Conservation (phyloP, 768 basidiomycete genomes). For the Russula emetica region DNA sequence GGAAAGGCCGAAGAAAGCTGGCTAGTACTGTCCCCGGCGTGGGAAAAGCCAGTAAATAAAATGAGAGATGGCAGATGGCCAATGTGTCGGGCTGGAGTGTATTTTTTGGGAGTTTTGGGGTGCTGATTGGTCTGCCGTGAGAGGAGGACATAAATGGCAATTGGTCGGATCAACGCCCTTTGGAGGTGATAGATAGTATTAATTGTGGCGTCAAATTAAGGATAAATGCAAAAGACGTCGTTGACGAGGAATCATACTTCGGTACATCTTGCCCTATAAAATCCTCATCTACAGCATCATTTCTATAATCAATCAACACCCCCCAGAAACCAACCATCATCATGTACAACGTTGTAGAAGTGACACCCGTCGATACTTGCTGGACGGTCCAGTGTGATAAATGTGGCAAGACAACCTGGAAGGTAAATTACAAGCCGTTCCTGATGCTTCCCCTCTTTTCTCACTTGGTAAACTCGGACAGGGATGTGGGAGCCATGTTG, state of each 20-base stretch:
- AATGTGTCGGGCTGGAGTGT: background rate
- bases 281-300: too few species aligned
- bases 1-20: background rate
- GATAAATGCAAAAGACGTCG: background rate
- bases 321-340: background rate
- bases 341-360: slow-evolving; percentile 9
- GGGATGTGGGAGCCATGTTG: slow-evolving; percentile 29
- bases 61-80: background rate
- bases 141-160: slow-evolving; percentile 1
- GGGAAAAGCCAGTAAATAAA: background rate
- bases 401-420: slow-evolving; percentile 35
- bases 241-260: too few species aligned
- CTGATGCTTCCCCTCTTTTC: background rate
- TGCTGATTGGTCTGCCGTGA: background rate
- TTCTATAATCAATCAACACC: background rate
- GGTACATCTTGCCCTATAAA: too few species aligned
- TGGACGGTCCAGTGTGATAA: slow-evolving; percentile 29
- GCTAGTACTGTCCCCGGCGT: background rate
- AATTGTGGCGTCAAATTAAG: slow-evolving; percentile 2
- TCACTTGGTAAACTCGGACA: background rate
- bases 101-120: slow-evolving; percentile 8
- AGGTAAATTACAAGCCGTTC: slow-evolving; percentile 18
- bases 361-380: slow-evolving; percentile 27
- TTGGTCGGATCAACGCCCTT: too few species aligned
- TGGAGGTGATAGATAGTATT: too few species aligned